These are phyloP conservation scores for Trichoderma cornu-damae DNA, from an alignment of 2,329 filamentous ascomycete genomes.

Conservation along the genomic window DNA sequence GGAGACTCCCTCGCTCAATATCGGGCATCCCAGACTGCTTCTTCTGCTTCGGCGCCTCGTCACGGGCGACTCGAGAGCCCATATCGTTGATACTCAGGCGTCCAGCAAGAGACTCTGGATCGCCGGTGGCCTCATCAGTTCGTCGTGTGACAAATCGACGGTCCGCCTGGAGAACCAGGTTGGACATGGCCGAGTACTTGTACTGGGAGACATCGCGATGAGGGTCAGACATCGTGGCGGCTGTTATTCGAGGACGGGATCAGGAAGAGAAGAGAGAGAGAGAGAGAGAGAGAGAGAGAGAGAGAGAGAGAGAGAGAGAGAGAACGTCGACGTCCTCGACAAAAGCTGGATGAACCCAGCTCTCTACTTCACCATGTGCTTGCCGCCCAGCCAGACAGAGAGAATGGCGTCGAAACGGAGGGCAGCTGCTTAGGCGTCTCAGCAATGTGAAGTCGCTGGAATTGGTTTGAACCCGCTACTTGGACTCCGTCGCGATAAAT, in stretches of 20 bases:
- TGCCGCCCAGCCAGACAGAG: slow-evolving; percentile 23
- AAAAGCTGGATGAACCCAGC: slow-evolving; percentile 32
- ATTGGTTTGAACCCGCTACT: slow-evolving; percentile 20
- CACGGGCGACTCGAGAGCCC: slow-evolving; percentile 77
- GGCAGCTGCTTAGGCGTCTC: slow-evolving; percentile 21
- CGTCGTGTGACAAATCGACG: slow-evolving; percentile 89
- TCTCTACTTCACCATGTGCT: slow-evolving; percentile 35
- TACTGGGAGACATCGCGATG: slow-evolving; percentile 87
- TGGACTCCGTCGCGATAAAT: slow-evolving; percentile 32
- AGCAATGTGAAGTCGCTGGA: slow-evolving; percentile 25
- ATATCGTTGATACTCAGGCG: slow-evolving; percentile 92
- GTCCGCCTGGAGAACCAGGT: slow-evolving; percentile 99
- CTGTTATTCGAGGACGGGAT: not conserved
- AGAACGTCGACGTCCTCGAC: slow-evolving; percentile 36
- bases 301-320: slow-evolving; percentile 27
- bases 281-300: slow-evolving; percentile 21
- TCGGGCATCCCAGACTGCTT: slow-evolving; percentile 63
- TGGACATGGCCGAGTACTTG: slow-evolving; percentile 99
- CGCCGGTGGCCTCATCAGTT: slow-evolving; percentile 91
- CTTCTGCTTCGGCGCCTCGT: slow-evolving; percentile 75
- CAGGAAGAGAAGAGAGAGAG: slow-evolving; percentile 26
- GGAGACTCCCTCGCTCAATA: slow-evolving; percentile 68
- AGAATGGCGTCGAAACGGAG: slow-evolving; percentile 18
- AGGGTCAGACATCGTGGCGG: slow-evolving; percentile 63
- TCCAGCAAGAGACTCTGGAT: slow-evolving; percentile 94